phyloP scores from a whole-genome alignment of 108 stramenopile species.

The Skeletonema costatum region DNA sequence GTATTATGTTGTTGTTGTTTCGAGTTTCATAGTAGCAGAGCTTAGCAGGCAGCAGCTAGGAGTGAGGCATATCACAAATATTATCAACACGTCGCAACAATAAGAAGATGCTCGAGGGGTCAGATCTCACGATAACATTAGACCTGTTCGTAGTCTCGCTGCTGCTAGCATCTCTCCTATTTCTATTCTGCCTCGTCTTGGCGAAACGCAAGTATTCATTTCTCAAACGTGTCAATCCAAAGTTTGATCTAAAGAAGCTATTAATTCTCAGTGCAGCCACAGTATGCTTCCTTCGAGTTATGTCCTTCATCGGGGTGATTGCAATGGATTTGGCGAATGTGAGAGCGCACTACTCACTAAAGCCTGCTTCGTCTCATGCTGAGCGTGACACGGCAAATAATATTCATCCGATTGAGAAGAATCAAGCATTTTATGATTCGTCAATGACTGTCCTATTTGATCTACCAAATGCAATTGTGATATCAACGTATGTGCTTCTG shows the following conservation, averaged over 20 bases:
- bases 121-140: constrained; percentile 48
- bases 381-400: constrained; percentile 2
- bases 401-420: constrained; percentile 37
- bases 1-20: no score
- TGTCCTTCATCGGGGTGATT: constrained; percentile 84
- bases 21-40: no score
- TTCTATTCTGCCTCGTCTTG: constrained; percentile 53
- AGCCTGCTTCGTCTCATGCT: constrained; percentile 26
- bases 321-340: constrained; percentile 81
- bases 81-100: neutral
- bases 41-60: no score
- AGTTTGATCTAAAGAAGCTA: constrained; percentile 67
- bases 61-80: neutral
- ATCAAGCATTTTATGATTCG: constrained; percentile 86
- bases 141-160: constrained; percentile 60
- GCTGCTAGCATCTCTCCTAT: constrained; percentile 53
- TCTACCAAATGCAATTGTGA: constrained; percentile 84
- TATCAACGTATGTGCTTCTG: constrained; percentile 85
- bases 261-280: constrained; percentile 79
- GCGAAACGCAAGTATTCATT: constrained; percentile 50
- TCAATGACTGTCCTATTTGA: constrained; percentile 84
- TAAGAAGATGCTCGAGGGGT: constrained; percentile 10
- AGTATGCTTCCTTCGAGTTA: constrained; percentile 74
- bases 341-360: constrained; percentile 60
- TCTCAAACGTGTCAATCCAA: constrained; percentile 35